Evolutionary conservation across 2,329 filamentous ascomycete species (phyloP), one percentile per base, ranked within the genome.

Genomic region (Cladosporium sp.): DNA sequence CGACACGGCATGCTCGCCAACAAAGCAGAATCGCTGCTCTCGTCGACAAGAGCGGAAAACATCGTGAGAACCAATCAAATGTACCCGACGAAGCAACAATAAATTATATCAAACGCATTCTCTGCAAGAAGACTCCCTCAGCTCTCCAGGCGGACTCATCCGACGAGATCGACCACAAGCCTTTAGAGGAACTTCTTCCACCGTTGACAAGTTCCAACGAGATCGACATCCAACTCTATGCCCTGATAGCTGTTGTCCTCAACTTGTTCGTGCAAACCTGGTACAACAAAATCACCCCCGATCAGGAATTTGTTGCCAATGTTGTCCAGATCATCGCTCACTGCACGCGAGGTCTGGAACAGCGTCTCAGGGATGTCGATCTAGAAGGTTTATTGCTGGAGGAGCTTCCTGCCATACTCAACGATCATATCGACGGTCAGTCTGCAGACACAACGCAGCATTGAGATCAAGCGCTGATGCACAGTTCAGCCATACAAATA

Each of bases 191-290:
- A 71, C 82, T 97, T 52, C 82, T 99, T 55, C 95, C 94, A 66
- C 93, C 93, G 46, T 83, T 99, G 74, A 98, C 94, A 58, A 97
- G 93, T 81, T 93, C 92, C 61, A 96, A 97, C 77, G 92, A 96
- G 72, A 88, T 98, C 67, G 95, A 99, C 78, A 81, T 96, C 65
- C 91, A 99, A 79, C 85, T 99, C 5, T 99, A 98, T 76, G 94
- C 92, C 31, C 86, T 98, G 67, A 88, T 99, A 67, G 91, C 95
- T 62, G 90, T 98, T 66, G 88, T 98, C 68, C 84, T 97, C 72
- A 89, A 91, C 73, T 93, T 97, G 69, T 97, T 93, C 76, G 91
- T 99, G 44, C 89, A 95, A 77, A 88, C 88, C 35, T 99, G 95
- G 95, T 99, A 99, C 81, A 85, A 84, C 69, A 94, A 90, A 77